phyloP scores from a whole-genome alignment of 306 rosid species.

The Castanea sativa region DNA sequence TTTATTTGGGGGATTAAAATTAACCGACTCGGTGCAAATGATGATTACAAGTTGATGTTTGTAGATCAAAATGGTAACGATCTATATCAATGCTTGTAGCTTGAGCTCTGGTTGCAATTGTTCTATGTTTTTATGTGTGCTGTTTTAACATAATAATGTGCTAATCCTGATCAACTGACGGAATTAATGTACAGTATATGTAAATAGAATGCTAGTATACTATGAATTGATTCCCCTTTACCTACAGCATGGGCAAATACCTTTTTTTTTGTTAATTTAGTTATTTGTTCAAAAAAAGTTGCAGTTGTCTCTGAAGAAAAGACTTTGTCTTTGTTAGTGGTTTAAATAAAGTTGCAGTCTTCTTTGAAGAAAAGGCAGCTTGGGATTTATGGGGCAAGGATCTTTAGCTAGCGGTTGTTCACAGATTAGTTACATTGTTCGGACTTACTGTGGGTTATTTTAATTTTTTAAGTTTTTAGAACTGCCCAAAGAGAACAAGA shows the following conservation, averaged over 20 bases:
- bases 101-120: slow-evolving; percentile 37
- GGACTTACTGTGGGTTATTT: no score
- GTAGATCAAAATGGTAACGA: slow-evolving; percentile 29
- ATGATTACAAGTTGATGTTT: slow-evolving; percentile 41
- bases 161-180: slow-evolving; percentile 30
- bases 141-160: slow-evolving; percentile 51
- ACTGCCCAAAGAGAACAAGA: no score
- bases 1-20: slow-evolving; percentile 46
- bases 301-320: background rate
- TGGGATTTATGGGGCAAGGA: background rate
- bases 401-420: no score
- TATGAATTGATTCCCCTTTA: slow-evolving; percentile 1
- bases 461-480: no score
- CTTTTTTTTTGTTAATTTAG: background rate
- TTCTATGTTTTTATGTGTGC: slow-evolving; percentile 20
- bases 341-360: background rate
- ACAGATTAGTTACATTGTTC: no score
- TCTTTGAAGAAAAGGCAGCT: background rate
- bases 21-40: slow-evolving; percentile 36
- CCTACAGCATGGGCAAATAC: slow-evolving; percentile 7
- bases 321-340: no score
- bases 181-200: slow-evolving; percentile 67
- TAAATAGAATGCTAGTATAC: slow-evolving; percentile 55
- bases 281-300: background rate
- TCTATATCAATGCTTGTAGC: slow-evolving; percentile 25